Percentiles rank a stretch among this genome's conserved stretches.
These are phyloP conservation scores for Microthlaspi erraticum DNA, from an alignment of 345 rosid genomes.

Conservation along the genomic window DNA sequence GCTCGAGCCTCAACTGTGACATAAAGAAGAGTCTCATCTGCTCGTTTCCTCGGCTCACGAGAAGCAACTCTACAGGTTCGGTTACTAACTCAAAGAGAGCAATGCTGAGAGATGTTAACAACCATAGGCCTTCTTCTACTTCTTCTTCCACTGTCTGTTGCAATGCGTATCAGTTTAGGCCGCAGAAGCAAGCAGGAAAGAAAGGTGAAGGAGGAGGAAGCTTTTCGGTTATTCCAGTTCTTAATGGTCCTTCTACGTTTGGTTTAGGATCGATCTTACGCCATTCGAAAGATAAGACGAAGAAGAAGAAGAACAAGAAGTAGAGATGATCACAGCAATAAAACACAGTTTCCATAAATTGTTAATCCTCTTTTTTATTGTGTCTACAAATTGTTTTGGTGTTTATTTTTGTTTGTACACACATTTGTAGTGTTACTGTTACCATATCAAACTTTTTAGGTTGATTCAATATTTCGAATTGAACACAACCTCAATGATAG, in stretches of 20 bases:
- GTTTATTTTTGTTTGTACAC: not conserved
- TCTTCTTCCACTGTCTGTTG: conserved; percentile 34
- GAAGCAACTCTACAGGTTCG: conserved; percentile 81
- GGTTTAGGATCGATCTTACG: conserved; percentile 40
- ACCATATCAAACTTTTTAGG: conserved; percentile 1
- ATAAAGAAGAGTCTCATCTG: conserved; percentile 58
- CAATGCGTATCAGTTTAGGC: conserved; percentile 47
- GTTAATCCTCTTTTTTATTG: conserved; percentile 1
- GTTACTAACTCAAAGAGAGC: conserved; percentile 48
- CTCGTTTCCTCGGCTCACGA: conserved; percentile 61
- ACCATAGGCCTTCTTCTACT: conserved; percentile 41
- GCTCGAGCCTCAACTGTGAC: conserved; percentile 66
- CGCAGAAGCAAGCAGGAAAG: conserved; percentile 55
- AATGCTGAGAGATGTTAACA: conserved; percentile 47
- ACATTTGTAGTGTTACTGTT: conserved; percentile 20
- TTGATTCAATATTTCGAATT: conserved; percentile 11
- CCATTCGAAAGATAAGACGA: conserved; percentile 35
- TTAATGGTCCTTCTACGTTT: conserved; percentile 55
- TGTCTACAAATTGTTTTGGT: conserved; percentile 23
- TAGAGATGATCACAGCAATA: conserved; percentile 12
- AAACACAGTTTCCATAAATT: not conserved
- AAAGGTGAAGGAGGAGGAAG: conserved; percentile 49
- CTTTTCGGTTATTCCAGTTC: conserved; percentile 58
- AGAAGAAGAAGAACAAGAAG: conserved; percentile 37
- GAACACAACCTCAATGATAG: conserved; percentile 25